phyloP scores from a whole-genome alignment of 495 filamentous ascomycete species.

The Hamigera avellanea region DNA sequence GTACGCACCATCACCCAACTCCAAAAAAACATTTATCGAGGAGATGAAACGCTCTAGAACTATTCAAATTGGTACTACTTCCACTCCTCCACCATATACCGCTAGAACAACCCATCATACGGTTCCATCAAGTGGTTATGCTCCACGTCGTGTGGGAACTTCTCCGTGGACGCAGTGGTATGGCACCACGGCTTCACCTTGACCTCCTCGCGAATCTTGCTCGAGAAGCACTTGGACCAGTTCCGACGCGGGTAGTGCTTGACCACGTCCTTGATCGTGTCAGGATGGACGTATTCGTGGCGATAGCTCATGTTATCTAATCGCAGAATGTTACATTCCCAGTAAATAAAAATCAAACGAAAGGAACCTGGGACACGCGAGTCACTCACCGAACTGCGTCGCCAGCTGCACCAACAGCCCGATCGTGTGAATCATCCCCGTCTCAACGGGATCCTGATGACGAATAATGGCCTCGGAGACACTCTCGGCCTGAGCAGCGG shows the following conservation, averaged over 20 bases:
- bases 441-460: conserved; percentile 58
- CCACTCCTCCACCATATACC: no score
- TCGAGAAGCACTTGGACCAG: conserved; percentile 67
- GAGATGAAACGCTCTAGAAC: no score
- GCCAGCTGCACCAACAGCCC: conserved; percentile 65
- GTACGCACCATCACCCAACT: no score
- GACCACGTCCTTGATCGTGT: conserved; percentile 57
- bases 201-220: conserved; percentile 52
- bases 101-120: no score
- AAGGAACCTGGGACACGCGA: no score
- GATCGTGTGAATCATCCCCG: conserved; percentile 56
- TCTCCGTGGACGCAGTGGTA: conserved; percentile 56
- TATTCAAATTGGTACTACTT: no score
- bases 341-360: no score
- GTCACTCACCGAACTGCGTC: conserved; percentile 65
- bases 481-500: conserved; percentile 53
- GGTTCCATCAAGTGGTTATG: conserved; percentile 53
- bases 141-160: conserved; percentile 53
- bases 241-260: conserved; percentile 46
- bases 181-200: conserved; percentile 71
- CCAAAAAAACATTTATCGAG: no score
- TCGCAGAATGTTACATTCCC: no score
- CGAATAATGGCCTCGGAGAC: conserved; percentile 72
- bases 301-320: conserved; percentile 62
- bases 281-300: conserved; percentile 47